Base-by-base conservation (phyloP, 1,284 basidiomycete species). In the Ganoderma resinaceum region DNA sequence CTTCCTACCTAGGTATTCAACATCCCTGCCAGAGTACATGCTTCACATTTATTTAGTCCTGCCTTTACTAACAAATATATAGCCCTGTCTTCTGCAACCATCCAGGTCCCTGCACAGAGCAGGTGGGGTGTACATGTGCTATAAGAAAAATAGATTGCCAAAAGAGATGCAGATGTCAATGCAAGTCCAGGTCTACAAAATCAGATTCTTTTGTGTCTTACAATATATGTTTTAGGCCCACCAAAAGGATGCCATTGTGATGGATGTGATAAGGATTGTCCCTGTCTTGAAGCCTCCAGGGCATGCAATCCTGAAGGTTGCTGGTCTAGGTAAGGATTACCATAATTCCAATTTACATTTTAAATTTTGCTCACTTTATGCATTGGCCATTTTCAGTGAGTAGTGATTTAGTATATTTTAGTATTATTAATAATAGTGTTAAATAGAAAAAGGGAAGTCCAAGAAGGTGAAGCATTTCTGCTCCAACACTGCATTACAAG, bases 251-350 rank as follows among this genome's bases (percentile, higher is more conserved):
- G 61, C 20, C 40, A 43, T 5, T 46, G 61, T n/a, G 49, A 35
- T 4, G 12, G 9, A 1, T 62, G 61, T 8, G 8, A 61, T 52
- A 16, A 70, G 66, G 66, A 53, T 38, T 86, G 85, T 68, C 71
- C 76, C 29, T 87, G 85, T 70, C 66, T 70, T 16, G 73, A 72
- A 58, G 69, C 73, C 0, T 55, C 70, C 3, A 77, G 81, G 61
- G 85, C 87, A 73, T 86, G 86, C 66, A 82, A 84, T 73, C 81
- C 82, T 31, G 81, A 82, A 59, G 33, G 78, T 1, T 83, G 82
- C 60, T 69, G 14, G 52, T 40, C 14, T 49, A 57, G 60, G 52
- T 62, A 12, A 68, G 57, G 3, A 31, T 11, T 7, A 12, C 14
- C 11, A 29, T 4, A 5, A 20, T 29, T 20, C n/a, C n/a, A n/a